Conservation (phyloP, 768 basidiomycete species). For the Termitomyces sp. region DNA sequence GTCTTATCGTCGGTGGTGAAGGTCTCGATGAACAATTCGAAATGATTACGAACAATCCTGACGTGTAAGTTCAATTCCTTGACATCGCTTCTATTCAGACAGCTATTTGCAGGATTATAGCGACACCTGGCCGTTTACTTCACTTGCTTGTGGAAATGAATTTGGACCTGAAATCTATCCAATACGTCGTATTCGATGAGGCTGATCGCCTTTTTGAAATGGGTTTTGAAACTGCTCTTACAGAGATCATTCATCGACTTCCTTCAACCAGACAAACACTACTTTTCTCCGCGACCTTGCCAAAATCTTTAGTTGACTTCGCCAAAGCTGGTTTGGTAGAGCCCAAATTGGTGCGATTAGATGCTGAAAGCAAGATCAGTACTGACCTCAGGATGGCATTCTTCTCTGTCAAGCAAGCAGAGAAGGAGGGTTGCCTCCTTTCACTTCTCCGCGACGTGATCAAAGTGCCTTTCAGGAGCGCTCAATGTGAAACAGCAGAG, state of each 20-base stretch:
- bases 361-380: slow-evolving; percentile 94
- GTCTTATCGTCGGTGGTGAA: slow-evolving; percentile 93
- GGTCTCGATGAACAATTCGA: slow-evolving; percentile 95
- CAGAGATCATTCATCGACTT: slow-evolving; percentile 87
- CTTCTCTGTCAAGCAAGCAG: slow-evolving; percentile 85
- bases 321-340: slow-evolving; percentile 95
- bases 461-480: slow-evolving; percentile 59
- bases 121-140: slow-evolving; percentile 95
- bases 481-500: slow-evolving; percentile 23
- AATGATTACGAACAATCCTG: slow-evolving; percentile 90
- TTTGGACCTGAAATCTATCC: slow-evolving; percentile 78
- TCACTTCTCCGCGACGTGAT: slow-evolving; percentile 84
- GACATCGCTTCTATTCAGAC: slow-evolving; percentile 12
- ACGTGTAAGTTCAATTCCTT: slow-evolving; percentile 62
- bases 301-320: slow-evolving; percentile 94
- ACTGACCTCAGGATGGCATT: slow-evolving; percentile 92
- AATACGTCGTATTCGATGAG: slow-evolving; percentile 95
- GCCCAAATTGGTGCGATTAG: slow-evolving; percentile 93
- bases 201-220: slow-evolving; percentile 98
- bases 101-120: slow-evolving; percentile 68
- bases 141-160: slow-evolving; percentile 98
- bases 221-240: slow-evolving; percentile 91
- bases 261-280: slow-evolving; percentile 86
- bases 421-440: slow-evolving; percentile 91
- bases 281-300: slow-evolving; percentile 94